Evolutionary conservation across 2,329 filamentous ascomycete species (phyloP).

Genomic region (Exophiala calicioides): DNA sequence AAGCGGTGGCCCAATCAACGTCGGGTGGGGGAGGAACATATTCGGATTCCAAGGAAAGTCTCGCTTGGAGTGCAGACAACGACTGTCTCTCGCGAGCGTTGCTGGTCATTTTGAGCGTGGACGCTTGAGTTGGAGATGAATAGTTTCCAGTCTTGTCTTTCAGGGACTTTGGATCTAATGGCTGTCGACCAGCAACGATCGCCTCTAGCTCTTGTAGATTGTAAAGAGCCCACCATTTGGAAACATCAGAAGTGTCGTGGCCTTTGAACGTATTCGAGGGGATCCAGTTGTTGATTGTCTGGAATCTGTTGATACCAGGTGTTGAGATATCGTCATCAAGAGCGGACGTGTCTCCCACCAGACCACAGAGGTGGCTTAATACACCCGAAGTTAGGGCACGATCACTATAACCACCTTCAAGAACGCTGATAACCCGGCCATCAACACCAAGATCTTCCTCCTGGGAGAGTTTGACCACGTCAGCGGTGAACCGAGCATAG

Average conservation of each 20-base stretch:
- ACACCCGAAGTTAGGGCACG: slow-evolving; percentile 85
- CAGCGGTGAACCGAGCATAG: slow-evolving; percentile 85
- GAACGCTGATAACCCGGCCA: slow-evolving; percentile 84
- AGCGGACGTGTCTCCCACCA: slow-evolving; percentile 42
- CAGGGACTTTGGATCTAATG: slow-evolving; percentile 54
- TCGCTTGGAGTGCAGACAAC: slow-evolving; percentile 28
- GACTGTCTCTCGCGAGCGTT: slow-evolving; percentile 53
- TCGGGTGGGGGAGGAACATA: slow-evolving; percentile 73
- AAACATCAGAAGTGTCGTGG: slow-evolving; percentile 18
- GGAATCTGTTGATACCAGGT: slow-evolving; percentile 6
- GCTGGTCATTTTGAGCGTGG: slow-evolving; percentile 74
- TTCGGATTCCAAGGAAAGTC: slow-evolving; percentile 32
- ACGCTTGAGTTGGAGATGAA: slow-evolving; percentile 84
- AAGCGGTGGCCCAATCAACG: slow-evolving; percentile 81
- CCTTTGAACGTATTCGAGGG: slow-evolving; percentile 16
- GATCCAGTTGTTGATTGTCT: slow-evolving; percentile 26
- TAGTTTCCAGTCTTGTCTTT: slow-evolving; percentile 69
- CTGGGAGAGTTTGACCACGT: slow-evolving; percentile 77
- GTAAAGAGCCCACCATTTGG: slow-evolving; percentile 66
- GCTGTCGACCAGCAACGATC: slow-evolving; percentile 54
- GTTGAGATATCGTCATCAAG: neutral
- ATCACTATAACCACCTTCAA: slow-evolving; percentile 96
- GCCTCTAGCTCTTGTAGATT: slow-evolving; percentile 71
- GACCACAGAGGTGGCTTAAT: slow-evolving; percentile 82
- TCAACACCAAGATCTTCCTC: slow-evolving; percentile 77